Evolutionary conservation across 1,284 basidiomycete genomes (phyloP), one percentile per base, ranked within the genome.

Genomic region (Coriolopsis trogii): DNA sequence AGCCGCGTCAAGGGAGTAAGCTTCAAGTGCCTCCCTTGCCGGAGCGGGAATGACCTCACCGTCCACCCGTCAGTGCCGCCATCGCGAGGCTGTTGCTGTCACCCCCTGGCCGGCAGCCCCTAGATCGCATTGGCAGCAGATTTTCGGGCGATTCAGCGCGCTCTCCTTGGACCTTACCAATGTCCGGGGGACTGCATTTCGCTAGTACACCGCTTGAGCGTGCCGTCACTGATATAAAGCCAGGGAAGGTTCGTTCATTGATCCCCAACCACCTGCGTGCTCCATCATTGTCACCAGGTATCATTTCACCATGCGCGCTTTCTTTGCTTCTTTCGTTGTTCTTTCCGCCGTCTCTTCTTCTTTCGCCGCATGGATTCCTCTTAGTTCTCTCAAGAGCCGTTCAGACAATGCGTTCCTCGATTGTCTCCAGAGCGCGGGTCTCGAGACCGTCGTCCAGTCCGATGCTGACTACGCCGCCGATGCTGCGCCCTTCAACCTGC

Each of bases 401-500:
- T 25, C 9, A 9, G 9, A 23, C 9, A 51, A 21, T 18, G 20
- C 13, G 8, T 39, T 51, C 39, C 26, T 51, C 9, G 31, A 46
- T 23, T 51, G 50, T 13, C 21, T 51, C 3, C 39, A 46, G 31
- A 15, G 16, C 4, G 50, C 50, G 7, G 39, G 43, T 3, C 33
- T 51, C 13, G 39, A 41, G 39, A 43, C 50, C 26, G 25, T 51
- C 33, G 50, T 51, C 20, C 30, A 51, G 39, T 33, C 44, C 20
- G 44, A 51, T 12, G 29, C 50, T 5, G 50, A 33, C 1, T 51
- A 51, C 26, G 33, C 50, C 12, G 38, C 43, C 6, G 50, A 46
- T n/a, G 39, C 44, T 15, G 31, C 33, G 6, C 39, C 50, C 6
- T 51, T 51, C 40, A 51, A 51, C 50, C 44, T 46, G 6, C 50